Conservation (phyloP, 1,284 basidiomycete species). For the Inonotus hispidus region DNA sequence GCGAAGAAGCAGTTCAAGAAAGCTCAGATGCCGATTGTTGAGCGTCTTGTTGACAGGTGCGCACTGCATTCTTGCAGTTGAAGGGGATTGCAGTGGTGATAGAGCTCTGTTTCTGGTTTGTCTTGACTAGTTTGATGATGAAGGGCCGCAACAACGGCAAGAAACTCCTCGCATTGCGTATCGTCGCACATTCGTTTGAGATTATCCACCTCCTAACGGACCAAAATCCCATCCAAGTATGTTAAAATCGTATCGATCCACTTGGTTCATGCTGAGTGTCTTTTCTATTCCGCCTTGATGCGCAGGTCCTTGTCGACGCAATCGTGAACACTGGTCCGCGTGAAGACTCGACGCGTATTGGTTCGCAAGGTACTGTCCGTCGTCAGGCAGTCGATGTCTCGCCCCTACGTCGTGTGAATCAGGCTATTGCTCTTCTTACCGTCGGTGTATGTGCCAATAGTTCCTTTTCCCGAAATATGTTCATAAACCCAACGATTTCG, state of each 20-base stretch:
- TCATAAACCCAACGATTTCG: too few species aligned
- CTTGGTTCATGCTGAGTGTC: not conserved
- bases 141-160: conserved; percentile 99
- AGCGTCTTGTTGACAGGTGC: conserved; percentile 96
- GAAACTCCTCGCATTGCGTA: conserved; percentile 98
- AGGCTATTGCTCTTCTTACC: conserved; percentile 93
- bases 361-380: conserved; percentile 99
- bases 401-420: conserved; percentile 97
- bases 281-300: not conserved
- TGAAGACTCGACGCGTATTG: conserved; percentile 99
- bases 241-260: conserved; percentile 21
- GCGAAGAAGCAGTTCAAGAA: conserved; percentile 99
- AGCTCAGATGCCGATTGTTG: conserved; percentile 99
- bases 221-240: conserved; percentile 98
- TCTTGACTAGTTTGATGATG: conserved; percentile 84
- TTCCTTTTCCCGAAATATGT: not conserved
- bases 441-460: conserved; percentile 69
- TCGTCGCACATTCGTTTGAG: conserved; percentile 99
- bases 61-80: conserved; percentile 24
- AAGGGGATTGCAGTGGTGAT: not conserved
- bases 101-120: not conserved
- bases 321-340: conserved; percentile 99
- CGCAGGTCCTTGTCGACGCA: conserved; percentile 82
- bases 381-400: conserved; percentile 99
- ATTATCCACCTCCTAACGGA: conserved; percentile 99